A percentile compares a stretch with the other conserved stretches of the same genome.
phyloP scores from a whole-genome alignment of 495 filamentous ascomycete species.

The Sphaerosporella brunnea region DNA sequence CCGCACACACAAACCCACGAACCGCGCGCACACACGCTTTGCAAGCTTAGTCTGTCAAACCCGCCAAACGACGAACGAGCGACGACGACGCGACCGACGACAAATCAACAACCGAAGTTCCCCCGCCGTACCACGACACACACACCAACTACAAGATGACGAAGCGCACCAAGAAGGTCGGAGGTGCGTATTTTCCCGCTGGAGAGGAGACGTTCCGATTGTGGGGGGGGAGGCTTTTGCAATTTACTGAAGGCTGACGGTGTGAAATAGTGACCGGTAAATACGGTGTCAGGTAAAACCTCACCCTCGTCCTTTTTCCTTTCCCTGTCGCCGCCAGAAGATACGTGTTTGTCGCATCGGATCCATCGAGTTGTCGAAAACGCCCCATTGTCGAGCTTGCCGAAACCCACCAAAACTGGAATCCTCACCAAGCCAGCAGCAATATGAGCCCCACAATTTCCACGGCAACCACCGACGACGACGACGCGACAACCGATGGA shows the following conservation, averaged over 20 bases:
- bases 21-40: background rate
- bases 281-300: slow-evolving; percentile 46
- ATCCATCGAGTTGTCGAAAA: slow-evolving; percentile 1
- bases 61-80: slow-evolving; percentile 6
- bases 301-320: background rate
- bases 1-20: background rate
- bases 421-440: no score
- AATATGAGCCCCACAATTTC: no score
- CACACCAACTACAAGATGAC: slow-evolving; percentile 61
- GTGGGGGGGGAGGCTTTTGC: background rate
- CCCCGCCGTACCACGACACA: background rate
- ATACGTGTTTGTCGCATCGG: no score
- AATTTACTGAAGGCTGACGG: background rate
- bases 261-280: slow-evolving; percentile 40
- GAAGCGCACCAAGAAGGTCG: slow-evolving; percentile 98
- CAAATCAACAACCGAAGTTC: slow-evolving; percentile 5
- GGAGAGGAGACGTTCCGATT: background rate
- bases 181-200: slow-evolving; percentile 36
- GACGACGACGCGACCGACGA: slow-evolving; percentile 13
- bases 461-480: slow-evolving; percentile 17
- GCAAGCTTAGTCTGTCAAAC: background rate
- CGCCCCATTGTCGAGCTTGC: slow-evolving; percentile 19
- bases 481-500: slow-evolving; percentile 10
- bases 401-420: no score
- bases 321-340: no score